These are phyloP conservation scores for Austroboletus novae-zelandiae DNA, from an alignment of 1,284 basidiomycete genomes.

Conservation along the genomic window DNA sequence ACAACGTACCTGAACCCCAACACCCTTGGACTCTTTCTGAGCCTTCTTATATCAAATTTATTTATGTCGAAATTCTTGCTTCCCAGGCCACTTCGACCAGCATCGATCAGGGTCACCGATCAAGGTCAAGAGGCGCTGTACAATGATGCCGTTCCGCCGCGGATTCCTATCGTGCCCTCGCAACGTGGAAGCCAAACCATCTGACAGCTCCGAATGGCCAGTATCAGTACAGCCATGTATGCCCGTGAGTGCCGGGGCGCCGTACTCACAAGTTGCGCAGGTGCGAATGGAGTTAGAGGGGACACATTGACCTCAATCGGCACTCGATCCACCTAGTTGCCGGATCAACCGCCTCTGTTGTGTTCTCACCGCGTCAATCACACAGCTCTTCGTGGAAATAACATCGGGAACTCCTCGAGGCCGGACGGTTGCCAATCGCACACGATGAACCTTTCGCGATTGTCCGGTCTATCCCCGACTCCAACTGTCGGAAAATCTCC, in stretches of 20 bases:
- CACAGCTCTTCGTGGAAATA: not conserved
- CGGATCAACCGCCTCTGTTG: not conserved
- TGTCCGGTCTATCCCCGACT: constrained; percentile 27
- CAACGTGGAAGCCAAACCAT: not conserved
- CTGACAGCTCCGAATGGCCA: not conserved
- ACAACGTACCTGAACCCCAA: no score
- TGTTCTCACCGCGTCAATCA: not conserved
- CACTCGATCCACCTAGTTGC: not conserved
- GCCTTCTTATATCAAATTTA: no score
- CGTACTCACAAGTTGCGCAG: not conserved
- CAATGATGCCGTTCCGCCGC: not conserved
- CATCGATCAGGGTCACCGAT: no score
- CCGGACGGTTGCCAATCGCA: not conserved
- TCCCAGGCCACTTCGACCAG: no score
- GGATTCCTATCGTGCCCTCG: not conserved
- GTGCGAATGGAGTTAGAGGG: constrained; percentile 18
- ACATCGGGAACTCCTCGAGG: not conserved
- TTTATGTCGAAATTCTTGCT: no score
- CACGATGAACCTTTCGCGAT: not conserved
- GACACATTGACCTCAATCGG: not conserved
- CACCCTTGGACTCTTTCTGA: no score
- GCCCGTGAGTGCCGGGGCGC: not conserved
- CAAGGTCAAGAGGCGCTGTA: no score
- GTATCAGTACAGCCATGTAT: not conserved
- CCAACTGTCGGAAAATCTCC: not conserved